A percentile compares a stretch with the other conserved stretches of the same genome.
Conservation (phyloP, 768 basidiomycete species). For the Calocybe cyanea region DNA sequence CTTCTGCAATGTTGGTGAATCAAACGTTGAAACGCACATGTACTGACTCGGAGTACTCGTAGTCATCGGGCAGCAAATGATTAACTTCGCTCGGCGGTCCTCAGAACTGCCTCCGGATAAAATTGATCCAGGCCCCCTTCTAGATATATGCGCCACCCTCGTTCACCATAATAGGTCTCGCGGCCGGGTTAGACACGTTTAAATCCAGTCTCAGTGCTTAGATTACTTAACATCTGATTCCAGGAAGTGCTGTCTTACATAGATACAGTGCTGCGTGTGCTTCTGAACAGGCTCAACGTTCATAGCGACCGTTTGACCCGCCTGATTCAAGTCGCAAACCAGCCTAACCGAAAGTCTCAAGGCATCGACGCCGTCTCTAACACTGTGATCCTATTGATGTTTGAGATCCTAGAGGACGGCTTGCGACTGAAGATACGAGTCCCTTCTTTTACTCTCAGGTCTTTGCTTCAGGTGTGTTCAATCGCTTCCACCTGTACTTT, state of each 20-base stretch:
- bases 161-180: slow-evolving; percentile 58
- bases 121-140: slow-evolving; percentile 54
- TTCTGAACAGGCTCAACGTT: slow-evolving; percentile 48
- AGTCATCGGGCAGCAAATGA: slow-evolving; percentile 59
- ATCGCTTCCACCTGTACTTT: neutral
- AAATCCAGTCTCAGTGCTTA: neutral
- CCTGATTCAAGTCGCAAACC: slow-evolving; percentile 45
- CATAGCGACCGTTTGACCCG: slow-evolving; percentile 36
- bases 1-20: slow-evolving; percentile 51
- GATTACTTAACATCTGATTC: neutral
- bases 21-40: neutral
- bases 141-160: slow-evolving; percentile 47
- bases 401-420: slow-evolving; percentile 52
- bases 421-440: slow-evolving; percentile 51
- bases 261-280: slow-evolving; percentile 58
- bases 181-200: slow-evolving; percentile 39
- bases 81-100: slow-evolving; percentile 50
- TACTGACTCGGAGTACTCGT: slow-evolving; percentile 8
- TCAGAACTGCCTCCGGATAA: slow-evolving; percentile 46
- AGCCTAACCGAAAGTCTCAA: slow-evolving; percentile 35
- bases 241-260: slow-evolving; percentile 57
- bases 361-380: slow-evolving; percentile 19
- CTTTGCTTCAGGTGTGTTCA: slow-evolving; percentile 48
- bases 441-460: slow-evolving; percentile 41
- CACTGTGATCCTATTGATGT: slow-evolving; percentile 36